Conservation (phyloP, 2,329 filamentous ascomycete species). For the Diaporthe sp. region DNA sequence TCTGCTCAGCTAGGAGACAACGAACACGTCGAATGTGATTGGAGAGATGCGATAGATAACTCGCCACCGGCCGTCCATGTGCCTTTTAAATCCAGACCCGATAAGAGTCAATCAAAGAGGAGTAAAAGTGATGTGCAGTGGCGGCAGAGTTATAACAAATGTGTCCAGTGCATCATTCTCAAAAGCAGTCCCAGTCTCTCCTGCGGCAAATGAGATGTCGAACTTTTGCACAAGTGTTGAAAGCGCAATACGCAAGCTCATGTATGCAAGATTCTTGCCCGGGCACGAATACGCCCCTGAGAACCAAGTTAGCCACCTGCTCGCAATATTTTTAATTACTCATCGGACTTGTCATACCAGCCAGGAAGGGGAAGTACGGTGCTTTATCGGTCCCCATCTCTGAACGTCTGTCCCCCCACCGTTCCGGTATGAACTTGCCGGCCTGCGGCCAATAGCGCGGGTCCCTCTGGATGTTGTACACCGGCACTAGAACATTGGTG, state of each 20-base stretch:
- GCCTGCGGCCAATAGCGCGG: conserved; percentile 40
- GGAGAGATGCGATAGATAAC: not conserved
- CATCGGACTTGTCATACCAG: conserved; percentile 4
- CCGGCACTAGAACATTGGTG: conserved; percentile 32
- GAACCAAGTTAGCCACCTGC: not conserved
- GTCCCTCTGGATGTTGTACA: conserved; percentile 42
- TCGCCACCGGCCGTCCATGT: not conserved
- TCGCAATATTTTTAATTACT: not conserved
- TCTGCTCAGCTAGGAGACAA: not conserved
- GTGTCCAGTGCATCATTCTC: conserved; percentile 9
- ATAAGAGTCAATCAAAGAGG: not conserved
- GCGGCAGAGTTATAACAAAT: conserved; percentile 3
- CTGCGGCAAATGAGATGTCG: conserved; percentile 22
- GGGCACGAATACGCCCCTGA: conserved; percentile 24
- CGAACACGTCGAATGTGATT: not conserved
- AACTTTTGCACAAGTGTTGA: conserved; percentile 23
- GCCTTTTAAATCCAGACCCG: not conserved
- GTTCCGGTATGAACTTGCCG: conserved; percentile 42
- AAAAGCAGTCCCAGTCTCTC: conserved; percentile 8
- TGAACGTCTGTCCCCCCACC: conserved; percentile 35
- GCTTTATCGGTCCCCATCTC: conserved; percentile 39
- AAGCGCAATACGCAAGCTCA: conserved; percentile 28
- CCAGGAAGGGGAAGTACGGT: conserved; percentile 42
- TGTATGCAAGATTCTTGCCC: conserved; percentile 29
- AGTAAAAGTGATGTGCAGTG: conserved; percentile 1